Evolutionary conservation across 768 basidiomycete genomes (phyloP).

Genomic region (Kwoniella heveanensis): DNA sequence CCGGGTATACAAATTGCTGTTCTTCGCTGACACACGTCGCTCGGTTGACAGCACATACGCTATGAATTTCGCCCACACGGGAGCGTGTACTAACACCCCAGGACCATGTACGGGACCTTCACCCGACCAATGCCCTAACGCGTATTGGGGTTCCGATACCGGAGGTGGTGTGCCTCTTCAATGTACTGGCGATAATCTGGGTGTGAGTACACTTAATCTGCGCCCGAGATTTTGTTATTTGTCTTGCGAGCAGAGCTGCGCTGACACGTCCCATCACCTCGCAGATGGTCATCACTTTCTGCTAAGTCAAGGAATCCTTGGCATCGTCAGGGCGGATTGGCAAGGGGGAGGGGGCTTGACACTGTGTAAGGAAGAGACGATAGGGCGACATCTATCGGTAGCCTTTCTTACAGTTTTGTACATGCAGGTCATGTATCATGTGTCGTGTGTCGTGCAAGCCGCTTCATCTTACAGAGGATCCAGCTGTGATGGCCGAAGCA

Average conservation of each 20-base stretch:
- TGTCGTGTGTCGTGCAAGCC: not conserved
- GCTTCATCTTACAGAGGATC: too few relatives aligned
- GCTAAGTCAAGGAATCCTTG: not conserved
- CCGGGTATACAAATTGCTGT: too few relatives aligned
- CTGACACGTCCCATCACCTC: not conserved
- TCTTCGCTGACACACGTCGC: too few relatives aligned
- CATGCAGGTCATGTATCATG: too few relatives aligned
- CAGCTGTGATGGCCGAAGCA: too few relatives aligned
- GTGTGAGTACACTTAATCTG: slow-evolving; percentile 16
- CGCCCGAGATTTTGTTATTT: too few relatives aligned
- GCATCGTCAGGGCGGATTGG: too few relatives aligned
- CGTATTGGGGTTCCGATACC: slow-evolving; percentile 5
- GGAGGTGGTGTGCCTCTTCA: slow-evolving; percentile 6
- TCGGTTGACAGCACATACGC: slow-evolving; percentile 13
- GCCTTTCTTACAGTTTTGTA: too few relatives aligned
- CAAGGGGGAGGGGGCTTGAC: too few relatives aligned
- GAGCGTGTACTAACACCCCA: slow-evolving; percentile 6
- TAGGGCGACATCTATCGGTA: too few relatives aligned
- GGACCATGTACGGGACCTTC: slow-evolving; percentile 9
- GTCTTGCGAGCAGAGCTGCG: not conserved
- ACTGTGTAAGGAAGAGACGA: too few relatives aligned
- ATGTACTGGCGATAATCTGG: not conserved
- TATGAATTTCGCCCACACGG: slow-evolving; percentile 15
- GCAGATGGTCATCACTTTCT: not conserved
- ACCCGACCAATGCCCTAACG: slow-evolving; percentile 1